A percentile compares a stretch with the other conserved stretches of the same genome.
phyloP scores from a whole-genome alignment of 2,329 filamentous ascomycete species.

The Grosmannia penicillata region DNA sequence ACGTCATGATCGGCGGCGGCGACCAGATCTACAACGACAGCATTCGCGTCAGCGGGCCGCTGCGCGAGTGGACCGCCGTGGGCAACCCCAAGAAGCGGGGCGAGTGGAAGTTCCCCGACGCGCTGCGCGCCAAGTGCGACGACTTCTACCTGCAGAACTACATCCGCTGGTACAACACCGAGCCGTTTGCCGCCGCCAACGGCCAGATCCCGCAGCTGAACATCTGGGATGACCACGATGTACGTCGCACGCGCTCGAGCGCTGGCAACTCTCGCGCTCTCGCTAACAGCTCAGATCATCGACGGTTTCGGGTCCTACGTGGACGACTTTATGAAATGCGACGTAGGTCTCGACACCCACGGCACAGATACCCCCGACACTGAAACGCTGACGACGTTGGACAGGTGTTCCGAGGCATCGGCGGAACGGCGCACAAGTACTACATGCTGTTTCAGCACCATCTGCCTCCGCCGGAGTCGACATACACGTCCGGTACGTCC shows the following conservation, averaged over 20 bases:
- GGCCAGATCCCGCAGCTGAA: conserved; percentile 92
- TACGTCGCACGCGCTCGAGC: no score
- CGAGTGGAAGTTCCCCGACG: conserved; percentile 60
- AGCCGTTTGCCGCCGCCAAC: conserved; percentile 73
- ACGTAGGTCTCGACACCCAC: conserved; percentile 10
- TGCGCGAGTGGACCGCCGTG: conserved; percentile 71
- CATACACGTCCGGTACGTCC: conserved; percentile 65
- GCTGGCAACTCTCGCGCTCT: no score
- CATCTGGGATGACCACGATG: conserved; percentile 92
- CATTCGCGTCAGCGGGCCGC: conserved; percentile 69
- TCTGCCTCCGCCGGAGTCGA: conserved; percentile 67
- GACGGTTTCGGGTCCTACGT: conserved; percentile 91
- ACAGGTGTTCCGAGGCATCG: conserved; percentile 78
- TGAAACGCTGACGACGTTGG: not conserved
- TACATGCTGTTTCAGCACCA: conserved; percentile 98
- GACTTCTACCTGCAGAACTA: conserved; percentile 88
- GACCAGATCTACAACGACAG: conserved; percentile 97
- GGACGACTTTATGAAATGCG: conserved; percentile 80
- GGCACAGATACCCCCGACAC: not conserved
- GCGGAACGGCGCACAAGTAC: conserved; percentile 90
- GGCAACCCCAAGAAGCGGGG: conserved; percentile 72
- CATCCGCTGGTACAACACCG: conserved; percentile 54
- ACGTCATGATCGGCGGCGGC: conserved; percentile 91
- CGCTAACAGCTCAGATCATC: conserved; percentile 46
- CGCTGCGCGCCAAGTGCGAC: conserved; percentile 71